These are phyloP conservation scores for Typha latifolia DNA, from an alignment of 176 grass and related monocot genomes.

Conservation along the genomic window DNA sequence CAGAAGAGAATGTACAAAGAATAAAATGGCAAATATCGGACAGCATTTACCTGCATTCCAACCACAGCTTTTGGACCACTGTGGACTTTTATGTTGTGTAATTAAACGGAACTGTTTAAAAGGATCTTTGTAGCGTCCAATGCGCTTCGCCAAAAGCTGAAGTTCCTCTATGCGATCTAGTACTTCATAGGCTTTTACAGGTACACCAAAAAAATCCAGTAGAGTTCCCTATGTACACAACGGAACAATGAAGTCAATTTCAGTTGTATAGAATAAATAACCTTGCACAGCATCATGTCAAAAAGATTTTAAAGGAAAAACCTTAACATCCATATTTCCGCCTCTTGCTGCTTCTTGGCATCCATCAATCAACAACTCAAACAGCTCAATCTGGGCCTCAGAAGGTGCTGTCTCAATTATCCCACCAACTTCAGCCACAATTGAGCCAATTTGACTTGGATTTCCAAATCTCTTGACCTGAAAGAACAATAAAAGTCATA, in stretches of 20 bases:
- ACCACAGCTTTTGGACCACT: constrained; percentile 97
- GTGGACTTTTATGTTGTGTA: constrained; percentile 83
- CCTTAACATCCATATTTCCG: constrained; percentile 71
- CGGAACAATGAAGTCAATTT: background rate
- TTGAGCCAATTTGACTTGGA: constrained; percentile 67
- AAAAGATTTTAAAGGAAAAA: constrained; percentile 18
- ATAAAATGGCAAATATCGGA: constrained; percentile 5
- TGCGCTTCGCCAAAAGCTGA: constrained; percentile 82
- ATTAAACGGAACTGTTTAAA: constrained; percentile 85
- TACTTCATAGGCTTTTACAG: constrained; percentile 83
- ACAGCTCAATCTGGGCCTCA: constrained; percentile 77
- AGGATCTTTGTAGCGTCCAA: constrained; percentile 95
- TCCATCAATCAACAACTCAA: constrained; percentile 80
- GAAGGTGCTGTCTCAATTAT: constrained; percentile 50
- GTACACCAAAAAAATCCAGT: constrained; percentile 94
- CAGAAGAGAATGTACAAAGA: background rate
- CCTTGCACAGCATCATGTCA: background rate
- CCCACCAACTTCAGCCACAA: constrained; percentile 82
- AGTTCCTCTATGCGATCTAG: constrained; percentile 88
- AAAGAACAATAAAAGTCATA: constrained; percentile 13
- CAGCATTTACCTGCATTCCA: constrained; percentile 81
- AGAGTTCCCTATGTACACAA: constrained; percentile 60
- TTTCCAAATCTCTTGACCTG: constrained; percentile 95
- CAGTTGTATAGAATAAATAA: background rate
- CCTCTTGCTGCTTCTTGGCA: constrained; percentile 84